Conservation (phyloP, 129 eudicot genomes). For the Saussurea involucrata region DNA sequence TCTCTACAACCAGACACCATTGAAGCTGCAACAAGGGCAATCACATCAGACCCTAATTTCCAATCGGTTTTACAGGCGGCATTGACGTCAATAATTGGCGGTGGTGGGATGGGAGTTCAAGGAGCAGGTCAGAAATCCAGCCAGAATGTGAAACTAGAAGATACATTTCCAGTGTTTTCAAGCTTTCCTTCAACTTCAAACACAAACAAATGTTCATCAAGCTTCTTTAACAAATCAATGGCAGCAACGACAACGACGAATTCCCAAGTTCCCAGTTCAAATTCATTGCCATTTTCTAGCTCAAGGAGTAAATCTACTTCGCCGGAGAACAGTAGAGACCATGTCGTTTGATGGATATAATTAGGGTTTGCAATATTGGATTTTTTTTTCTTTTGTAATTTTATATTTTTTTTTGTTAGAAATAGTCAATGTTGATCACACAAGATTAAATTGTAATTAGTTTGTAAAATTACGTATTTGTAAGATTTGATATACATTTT, state of each 20-base stretch:
- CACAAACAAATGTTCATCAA: conserved; percentile 41
- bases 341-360: conserved; percentile 25
- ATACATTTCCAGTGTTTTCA: conserved; percentile 59
- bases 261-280: conserved; percentile 38
- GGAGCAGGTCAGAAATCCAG: conserved; percentile 14
- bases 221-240: conserved; percentile 36
- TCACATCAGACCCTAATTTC: conserved; percentile 87
- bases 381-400: conserved; percentile 1
- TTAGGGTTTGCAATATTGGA: neutral
- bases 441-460: conserved; percentile 32
- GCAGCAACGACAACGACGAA: conserved; percentile 17
- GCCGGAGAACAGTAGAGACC: conserved; percentile 54
- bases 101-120: conserved; percentile 14
- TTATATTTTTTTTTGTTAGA: conserved; percentile 6
- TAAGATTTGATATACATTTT: conserved; percentile 4
- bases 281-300: conserved; percentile 39
- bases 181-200: conserved; percentile 56
- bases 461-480: neutral
- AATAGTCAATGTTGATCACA: conserved; percentile 23
- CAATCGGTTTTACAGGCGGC: conserved; percentile 83
- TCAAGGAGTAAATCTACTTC: conserved; percentile 76
- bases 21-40: conserved; percentile 83
- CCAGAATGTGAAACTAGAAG: conserved; percentile 35
- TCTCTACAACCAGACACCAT: conserved; percentile 54
- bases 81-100: conserved; percentile 60